Base-by-base conservation (phyloP, 2,329 filamentous ascomycete species). In the Aspergillus sp. region DNA sequence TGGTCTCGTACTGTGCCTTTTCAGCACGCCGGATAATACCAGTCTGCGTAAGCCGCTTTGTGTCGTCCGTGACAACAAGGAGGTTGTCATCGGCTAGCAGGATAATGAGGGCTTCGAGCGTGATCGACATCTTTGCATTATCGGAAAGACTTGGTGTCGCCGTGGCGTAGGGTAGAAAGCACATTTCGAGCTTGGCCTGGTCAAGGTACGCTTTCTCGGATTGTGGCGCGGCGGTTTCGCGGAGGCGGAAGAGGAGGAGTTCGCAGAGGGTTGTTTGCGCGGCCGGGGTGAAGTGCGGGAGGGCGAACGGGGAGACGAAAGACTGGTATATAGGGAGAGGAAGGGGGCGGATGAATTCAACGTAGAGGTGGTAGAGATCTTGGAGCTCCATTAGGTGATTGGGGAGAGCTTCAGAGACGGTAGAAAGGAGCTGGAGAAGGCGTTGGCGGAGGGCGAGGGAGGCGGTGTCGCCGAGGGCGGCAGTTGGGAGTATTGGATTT, bases 61-160 rank as follows among this genome's bases (percentile, higher is more conserved):
- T 65, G 6, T 65, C 66, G 1, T 70, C 69, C 4, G 69, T 77
- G 64, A 76, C 56, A 23, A 62, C 63, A 71, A 79, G 47, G 68
- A 73, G 66, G 1, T 74, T 72, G 34, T 71, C 69, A 15, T 70
- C 72, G 13, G 73, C 77, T 30, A 87, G 74, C 7, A 88, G 77
- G 50, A 87, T 82, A 31, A 91, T 70, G 54, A 92, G 75, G 2
- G 82, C 82, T 76, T 94, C 91, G 0, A 92, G 78, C 31, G 91
- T 74, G 9, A 93, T 76, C 2, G 89, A 88, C 43, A 93, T 81
- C 72, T 90, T 91, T 30, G 89, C 88, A 68, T 95, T 93, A 64
- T 92, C 90, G 22, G 86, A 83, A 0, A 84, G 75, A 7, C 81
- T 82, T 15, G 84, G 79, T 0, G 83, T 86, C 61, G 85, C 88